phyloP scores from a whole-genome alignment of 345 rosid species.

The Heritiera fomes region DNA sequence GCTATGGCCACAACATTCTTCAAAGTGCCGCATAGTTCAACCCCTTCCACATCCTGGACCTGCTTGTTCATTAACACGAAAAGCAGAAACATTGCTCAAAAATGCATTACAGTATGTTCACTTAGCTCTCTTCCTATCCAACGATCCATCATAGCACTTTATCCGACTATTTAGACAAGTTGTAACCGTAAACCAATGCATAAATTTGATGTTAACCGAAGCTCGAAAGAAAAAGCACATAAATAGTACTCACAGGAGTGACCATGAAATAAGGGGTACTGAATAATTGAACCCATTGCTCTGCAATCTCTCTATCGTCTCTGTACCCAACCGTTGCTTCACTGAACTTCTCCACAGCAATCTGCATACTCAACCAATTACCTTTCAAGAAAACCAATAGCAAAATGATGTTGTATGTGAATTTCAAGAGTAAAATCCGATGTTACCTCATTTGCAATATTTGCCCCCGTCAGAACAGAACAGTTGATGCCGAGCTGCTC shows the following conservation, averaged over 20 bases:
- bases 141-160: neutral
- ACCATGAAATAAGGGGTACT: slow-evolving; percentile 82
- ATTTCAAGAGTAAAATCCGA: neutral
- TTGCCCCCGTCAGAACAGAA: slow-evolving; percentile 95
- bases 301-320: slow-evolving; percentile 62
- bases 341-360: slow-evolving; percentile 88
- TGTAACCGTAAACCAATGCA: neutral
- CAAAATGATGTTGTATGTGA: neutral
- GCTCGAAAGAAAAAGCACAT: neutral
- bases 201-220: neutral
- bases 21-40: slow-evolving; percentile 92
- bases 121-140: neutral
- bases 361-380: slow-evolving; percentile 44
- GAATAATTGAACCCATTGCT: slow-evolving; percentile 88
- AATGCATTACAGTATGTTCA: neutral
- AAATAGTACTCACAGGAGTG: slow-evolving; percentile 60
- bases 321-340: slow-evolving; percentile 96
- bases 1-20: slow-evolving; percentile 96
- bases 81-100: neutral
- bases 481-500: slow-evolving; percentile 71
- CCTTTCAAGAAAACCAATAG: neutral
- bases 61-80: slow-evolving; percentile 26
- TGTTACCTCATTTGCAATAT: slow-evolving; percentile 89
- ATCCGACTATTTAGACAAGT: neutral
- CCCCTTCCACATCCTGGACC: slow-evolving; percentile 96